Percentiles rank a stretch among this genome's conserved stretches.
These are phyloP conservation scores for Geranium incanum DNA, from an alignment of 441 rosid genomes.

Conservation along the genomic window DNA sequence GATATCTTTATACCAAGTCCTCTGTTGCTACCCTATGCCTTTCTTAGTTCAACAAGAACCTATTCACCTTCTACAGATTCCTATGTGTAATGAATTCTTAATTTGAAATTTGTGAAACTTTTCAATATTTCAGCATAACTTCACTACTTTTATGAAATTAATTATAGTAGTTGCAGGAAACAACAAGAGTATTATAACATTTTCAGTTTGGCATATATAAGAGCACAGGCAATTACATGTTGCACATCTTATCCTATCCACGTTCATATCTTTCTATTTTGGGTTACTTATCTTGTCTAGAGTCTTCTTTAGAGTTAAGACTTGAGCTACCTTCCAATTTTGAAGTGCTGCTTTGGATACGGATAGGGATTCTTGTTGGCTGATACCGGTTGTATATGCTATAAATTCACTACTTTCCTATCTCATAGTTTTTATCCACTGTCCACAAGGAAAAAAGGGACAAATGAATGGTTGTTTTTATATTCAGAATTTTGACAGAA, in stretches of 20 bases:
- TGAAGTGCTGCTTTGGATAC: too few species aligned
- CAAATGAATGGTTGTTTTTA: too few species aligned
- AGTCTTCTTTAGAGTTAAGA: too few species aligned
- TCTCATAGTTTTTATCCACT: too few species aligned
- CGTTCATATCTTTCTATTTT: background rate
- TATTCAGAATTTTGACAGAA: too few species aligned
- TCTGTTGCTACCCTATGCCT: conserved; percentile 43
- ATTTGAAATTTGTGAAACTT: background rate
- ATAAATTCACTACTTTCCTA: too few species aligned
- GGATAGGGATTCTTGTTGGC: too few species aligned
- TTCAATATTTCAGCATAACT: background rate
- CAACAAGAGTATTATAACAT: background rate
- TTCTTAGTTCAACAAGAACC: conserved; percentile 31
- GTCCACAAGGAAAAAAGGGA: too few species aligned
- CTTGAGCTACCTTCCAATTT: too few species aligned
- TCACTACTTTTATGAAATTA: too few species aligned
- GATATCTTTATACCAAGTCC: conserved; percentile 44
- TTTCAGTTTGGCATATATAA: background rate
- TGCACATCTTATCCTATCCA: background rate
- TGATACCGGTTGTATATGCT: too few species aligned
- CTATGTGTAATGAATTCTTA: too few species aligned
- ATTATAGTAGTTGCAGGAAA: background rate
- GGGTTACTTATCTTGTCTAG: background rate
- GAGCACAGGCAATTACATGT: background rate
- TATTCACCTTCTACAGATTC: background rate